These are phyloP conservation scores for Chimonanthus praecox DNA, from an alignment of 164 flowering plant species.

Conservation along the genomic window DNA sequence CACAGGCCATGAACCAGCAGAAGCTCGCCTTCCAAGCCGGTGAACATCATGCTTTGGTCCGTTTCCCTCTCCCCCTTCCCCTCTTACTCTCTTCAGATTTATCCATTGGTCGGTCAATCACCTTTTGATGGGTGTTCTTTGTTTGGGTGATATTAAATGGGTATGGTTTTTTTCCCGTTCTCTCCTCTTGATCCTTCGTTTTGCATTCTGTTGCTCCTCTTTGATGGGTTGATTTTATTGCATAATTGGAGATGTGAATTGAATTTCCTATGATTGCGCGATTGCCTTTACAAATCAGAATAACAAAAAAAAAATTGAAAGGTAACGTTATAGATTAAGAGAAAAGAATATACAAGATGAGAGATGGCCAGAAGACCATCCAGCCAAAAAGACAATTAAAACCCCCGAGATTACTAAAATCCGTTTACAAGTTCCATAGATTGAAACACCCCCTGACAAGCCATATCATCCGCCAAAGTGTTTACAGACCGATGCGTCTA, in stretches of 20 bases:
- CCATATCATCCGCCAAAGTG: too few species aligned
- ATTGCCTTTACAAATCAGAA: not conserved
- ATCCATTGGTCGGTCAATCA: not conserved
- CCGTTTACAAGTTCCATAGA: too few species aligned
- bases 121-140: not conserved
- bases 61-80: not conserved
- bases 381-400: too few species aligned
- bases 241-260: not conserved
- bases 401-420: too few species aligned
- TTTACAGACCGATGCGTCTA: too few species aligned
- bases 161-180: not conserved
- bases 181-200: not conserved
- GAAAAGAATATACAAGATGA: too few species aligned
- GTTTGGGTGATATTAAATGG: not conserved
- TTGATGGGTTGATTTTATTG: too few species aligned
- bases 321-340: too few species aligned
- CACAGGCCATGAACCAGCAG: conserved; percentile 76
- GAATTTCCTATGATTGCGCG: not conserved
- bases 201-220: too few species aligned
- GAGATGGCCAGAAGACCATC: too few species aligned
- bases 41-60: conserved; percentile 62
- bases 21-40: conserved; percentile 72
- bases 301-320: too few species aligned
- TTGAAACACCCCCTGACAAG: too few species aligned
- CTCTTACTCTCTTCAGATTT: not conserved